These are phyloP conservation scores for Gigaspora rosea DNA, from an alignment of 192 early-diverging fungal species.

Conservation along the genomic window DNA sequence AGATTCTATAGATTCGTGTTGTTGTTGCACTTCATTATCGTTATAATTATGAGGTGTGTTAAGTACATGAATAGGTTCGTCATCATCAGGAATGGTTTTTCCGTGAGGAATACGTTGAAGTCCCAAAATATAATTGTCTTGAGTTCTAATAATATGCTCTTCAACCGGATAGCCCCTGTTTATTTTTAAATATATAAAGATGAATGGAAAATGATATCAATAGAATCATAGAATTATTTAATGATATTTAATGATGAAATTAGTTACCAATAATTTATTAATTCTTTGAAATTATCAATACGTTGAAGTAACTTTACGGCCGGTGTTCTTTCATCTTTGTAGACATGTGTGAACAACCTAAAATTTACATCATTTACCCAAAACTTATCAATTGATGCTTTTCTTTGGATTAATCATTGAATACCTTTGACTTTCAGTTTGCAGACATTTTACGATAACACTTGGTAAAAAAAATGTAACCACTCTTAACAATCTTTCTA, in stretches of 20 bases:
- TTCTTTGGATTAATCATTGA: neutral
- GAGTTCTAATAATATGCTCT: constrained; percentile 83
- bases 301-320: constrained; percentile 46
- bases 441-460: constrained; percentile 48
- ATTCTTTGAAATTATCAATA: constrained; percentile 47
- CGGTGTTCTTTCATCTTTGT: constrained; percentile 30
- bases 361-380: neutral
- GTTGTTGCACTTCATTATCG: neutral
- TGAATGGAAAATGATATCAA: neutral
- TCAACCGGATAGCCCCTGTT: constrained; percentile 80
- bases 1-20: neutral
- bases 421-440: constrained; percentile 36
- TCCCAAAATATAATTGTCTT: constrained; percentile 84
- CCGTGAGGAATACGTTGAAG: constrained; percentile 72
- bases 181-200: constrained; percentile 2
- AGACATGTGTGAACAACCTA: constrained; percentile 18
- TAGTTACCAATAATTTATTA: constrained; percentile 49
- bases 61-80: neutral
- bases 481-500: constrained; percentile 71
- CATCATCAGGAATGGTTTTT: neutral
- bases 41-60: neutral
- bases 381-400: neutral
- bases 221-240: neutral
- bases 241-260: neutral
- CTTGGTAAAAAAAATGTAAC: constrained; percentile 65